Conservation (phyloP, 805 yeast species). For the Myxozyma vanderwaltii region DNA sequence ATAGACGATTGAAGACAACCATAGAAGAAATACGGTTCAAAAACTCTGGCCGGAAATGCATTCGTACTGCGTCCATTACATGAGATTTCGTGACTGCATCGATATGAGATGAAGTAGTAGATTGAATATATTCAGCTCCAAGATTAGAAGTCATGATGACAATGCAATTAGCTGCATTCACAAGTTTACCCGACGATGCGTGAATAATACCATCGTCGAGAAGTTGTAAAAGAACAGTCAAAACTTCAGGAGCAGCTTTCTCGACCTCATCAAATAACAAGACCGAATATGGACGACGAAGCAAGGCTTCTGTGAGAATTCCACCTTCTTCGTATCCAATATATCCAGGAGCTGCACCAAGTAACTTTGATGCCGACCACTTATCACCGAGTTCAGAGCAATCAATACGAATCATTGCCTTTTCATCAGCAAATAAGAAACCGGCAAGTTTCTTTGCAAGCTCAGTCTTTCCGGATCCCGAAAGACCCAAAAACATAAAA, state of each 20-base stretch:
- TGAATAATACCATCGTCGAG: slow-evolving; percentile 96
- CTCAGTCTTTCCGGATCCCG: slow-evolving; percentile 98
- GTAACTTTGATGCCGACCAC: slow-evolving; percentile 89
- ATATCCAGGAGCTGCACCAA: slow-evolving; percentile 97
- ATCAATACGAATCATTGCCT: slow-evolving; percentile 95
- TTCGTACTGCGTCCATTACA: slow-evolving; percentile 81
- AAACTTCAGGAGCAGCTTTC: slow-evolving; percentile 97
- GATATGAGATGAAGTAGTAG: slow-evolving; percentile 59
- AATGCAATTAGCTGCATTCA: slow-evolving; percentile 89
- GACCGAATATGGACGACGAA: slow-evolving; percentile 94
- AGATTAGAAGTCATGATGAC: slow-evolving; percentile 96
- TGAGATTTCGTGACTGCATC: slow-evolving; percentile 67
- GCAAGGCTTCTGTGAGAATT: slow-evolving; percentile 84
- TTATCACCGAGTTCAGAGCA: slow-evolving; percentile 96
- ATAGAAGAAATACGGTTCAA: slow-evolving; percentile 93
- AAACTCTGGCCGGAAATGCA: slow-evolving; percentile 96
- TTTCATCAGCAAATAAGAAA: slow-evolving; percentile 92
- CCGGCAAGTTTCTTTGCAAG: slow-evolving; percentile 96
- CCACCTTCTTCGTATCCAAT: slow-evolving; percentile 99
- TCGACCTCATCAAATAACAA: slow-evolving; percentile 95
- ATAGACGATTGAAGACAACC: slow-evolving; percentile 88
- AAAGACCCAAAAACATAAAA: slow-evolving; percentile 88
- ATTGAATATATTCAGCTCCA: slow-evolving; percentile 87
- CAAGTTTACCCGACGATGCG: slow-evolving; percentile 88
- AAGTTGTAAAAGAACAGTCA: slow-evolving; percentile 87